These are phyloP conservation scores for Aspergillus panamensis DNA, from an alignment of 495 filamentous ascomycete species.

Conservation along the genomic window DNA sequence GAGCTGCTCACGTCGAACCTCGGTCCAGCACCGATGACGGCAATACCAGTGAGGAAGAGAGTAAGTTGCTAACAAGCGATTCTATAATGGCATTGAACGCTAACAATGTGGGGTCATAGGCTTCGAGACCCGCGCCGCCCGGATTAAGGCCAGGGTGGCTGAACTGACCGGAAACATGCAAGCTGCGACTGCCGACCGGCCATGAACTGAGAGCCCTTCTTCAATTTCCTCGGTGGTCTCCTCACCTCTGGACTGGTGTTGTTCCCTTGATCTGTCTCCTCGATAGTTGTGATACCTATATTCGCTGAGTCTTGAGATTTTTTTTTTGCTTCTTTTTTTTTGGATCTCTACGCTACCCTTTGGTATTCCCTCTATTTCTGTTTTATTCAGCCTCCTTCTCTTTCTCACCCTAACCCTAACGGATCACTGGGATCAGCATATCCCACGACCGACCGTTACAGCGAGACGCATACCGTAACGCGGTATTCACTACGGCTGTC, in stretches of 20 bases:
- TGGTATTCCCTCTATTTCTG: conserved; percentile 1
- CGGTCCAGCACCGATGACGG: conserved; percentile 63
- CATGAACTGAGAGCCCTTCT: background rate
- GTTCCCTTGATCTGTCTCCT: background rate
- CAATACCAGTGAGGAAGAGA: conserved; percentile 93
- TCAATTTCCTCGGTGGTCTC: background rate
- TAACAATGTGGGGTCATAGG: conserved; percentile 47
- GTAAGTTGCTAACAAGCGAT: conserved; percentile 51
- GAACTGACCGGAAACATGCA: conserved; percentile 88
- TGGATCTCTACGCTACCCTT: conserved; percentile 15
- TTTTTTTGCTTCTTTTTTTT: conserved; percentile 4
- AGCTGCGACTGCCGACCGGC: conserved; percentile 27
- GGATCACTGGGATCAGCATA: background rate
- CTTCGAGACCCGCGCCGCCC: conserved; percentile 92
- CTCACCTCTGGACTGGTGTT: background rate
- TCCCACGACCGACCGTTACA: background rate
- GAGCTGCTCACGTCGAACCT: conserved; percentile 58
- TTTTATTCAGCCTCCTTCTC: conserved; percentile 3
- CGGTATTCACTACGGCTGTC: conserved; percentile 7
- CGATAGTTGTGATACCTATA: conserved; percentile 8
- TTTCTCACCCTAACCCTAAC: background rate
- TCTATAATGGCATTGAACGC: background rate
- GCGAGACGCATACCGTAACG: conserved; percentile 14
- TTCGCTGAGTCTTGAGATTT: conserved; percentile 1
- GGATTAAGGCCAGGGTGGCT: conserved; percentile 96